Conservation (phyloP, 108 stramenopile genomes). For the Asterionellopsis glacialis region DNA sequence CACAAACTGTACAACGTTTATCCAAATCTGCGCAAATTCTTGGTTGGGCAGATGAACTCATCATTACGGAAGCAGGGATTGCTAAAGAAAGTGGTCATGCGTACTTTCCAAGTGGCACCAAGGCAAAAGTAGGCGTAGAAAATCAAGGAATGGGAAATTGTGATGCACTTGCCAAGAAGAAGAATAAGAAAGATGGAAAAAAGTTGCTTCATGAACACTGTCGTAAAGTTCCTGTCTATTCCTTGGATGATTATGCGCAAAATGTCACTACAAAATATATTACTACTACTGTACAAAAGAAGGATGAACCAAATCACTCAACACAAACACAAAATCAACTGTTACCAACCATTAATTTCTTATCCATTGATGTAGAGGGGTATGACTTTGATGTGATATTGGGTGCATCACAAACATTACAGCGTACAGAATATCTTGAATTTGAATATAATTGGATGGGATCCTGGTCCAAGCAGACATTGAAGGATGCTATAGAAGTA, state of each 20-base stretch:
- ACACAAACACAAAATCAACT: background rate
- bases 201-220: constrained; percentile 11
- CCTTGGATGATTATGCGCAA: constrained; percentile 18
- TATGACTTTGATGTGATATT: constrained; percentile 32
- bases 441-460: constrained; percentile 51
- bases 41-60: background rate
- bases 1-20: constrained; percentile 18
- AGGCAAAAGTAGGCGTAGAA: too few relatives aligned
- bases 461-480: background rate
- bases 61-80: background rate
- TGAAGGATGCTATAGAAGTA: constrained; percentile 9
- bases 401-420: constrained; percentile 15
- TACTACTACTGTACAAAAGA: too few relatives aligned
- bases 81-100: background rate
- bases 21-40: too few relatives aligned
- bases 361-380: constrained; percentile 45
- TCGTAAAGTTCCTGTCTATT: constrained; percentile 21
- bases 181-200: too few relatives aligned
- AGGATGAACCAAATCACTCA: background rate
- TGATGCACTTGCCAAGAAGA: too few relatives aligned
- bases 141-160: too few relatives aligned
- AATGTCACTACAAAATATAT: too few relatives aligned
- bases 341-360: constrained; percentile 1
- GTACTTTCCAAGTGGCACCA: background rate
- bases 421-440: constrained; percentile 27